Conservation (phyloP, 2,329 filamentous ascomycete species). For the Botryotinia convoluta region DNA sequence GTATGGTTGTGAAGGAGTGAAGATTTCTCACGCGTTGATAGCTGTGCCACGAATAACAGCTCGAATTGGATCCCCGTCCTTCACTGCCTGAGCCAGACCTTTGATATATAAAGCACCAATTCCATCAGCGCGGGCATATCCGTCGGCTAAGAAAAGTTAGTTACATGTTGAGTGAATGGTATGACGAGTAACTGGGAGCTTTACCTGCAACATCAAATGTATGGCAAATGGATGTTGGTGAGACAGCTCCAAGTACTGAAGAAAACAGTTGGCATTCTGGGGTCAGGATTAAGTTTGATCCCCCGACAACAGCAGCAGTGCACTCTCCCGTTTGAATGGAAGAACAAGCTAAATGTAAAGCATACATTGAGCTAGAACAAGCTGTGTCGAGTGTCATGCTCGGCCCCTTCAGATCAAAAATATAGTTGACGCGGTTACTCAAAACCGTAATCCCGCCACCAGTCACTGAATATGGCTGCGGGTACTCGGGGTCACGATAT, state of each 20-base stretch:
- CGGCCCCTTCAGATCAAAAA: slow-evolving; percentile 34
- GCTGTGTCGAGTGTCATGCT: slow-evolving; percentile 48
- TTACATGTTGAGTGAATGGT: too few species aligned
- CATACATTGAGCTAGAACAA: slow-evolving; percentile 45
- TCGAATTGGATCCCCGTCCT: slow-evolving; percentile 43
- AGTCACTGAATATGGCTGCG: slow-evolving; percentile 34
- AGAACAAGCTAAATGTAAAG: slow-evolving; percentile 44
- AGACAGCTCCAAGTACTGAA: slow-evolving; percentile 35
- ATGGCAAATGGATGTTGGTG: slow-evolving; percentile 15
- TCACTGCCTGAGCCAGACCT: slow-evolving; percentile 42
- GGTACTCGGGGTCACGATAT: slow-evolving; percentile 21
- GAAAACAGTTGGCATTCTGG: slow-evolving; percentile 3
- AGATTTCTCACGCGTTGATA: not conserved
- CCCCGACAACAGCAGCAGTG: slow-evolving; percentile 33
- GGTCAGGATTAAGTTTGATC: slow-evolving; percentile 25
- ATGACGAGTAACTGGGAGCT: too few species aligned
- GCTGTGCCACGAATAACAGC: slow-evolving; percentile 42
- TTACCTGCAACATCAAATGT: slow-evolving; percentile 24
- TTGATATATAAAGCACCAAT: slow-evolving; percentile 44
- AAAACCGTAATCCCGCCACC: slow-evolving; percentile 15
- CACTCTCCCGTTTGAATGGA: slow-evolving; percentile 43
- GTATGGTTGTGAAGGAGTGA: too few species aligned
- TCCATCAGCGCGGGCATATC: slow-evolving; percentile 48
- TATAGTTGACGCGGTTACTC: slow-evolving; percentile 30
- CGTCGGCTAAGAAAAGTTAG: slow-evolving; percentile 29